Percentiles rank a stretch among this genome's conserved stretches.
Evolutionary conservation across 2,329 filamentous ascomycete genomes (phyloP).

Genomic region (Beauveria brongniartii): DNA sequence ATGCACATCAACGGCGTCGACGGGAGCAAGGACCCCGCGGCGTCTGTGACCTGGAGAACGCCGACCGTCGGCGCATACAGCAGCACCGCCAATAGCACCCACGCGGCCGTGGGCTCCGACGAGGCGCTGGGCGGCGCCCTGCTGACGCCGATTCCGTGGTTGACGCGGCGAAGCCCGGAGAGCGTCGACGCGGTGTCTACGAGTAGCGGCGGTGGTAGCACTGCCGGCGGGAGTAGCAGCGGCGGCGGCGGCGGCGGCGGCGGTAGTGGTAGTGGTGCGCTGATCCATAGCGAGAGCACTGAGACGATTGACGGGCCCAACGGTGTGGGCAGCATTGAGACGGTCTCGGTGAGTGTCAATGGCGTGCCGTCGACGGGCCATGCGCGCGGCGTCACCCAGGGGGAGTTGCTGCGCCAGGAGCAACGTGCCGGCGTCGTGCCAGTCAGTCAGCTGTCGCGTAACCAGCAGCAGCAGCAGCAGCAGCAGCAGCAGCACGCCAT

Average conservation of each 20-base stretch:
- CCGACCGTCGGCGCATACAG: conserved; percentile 23
- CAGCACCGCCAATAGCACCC: not conserved
- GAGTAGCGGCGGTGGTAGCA: conserved; percentile 7
- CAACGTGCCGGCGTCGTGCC: conserved; percentile 75
- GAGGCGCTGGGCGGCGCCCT: conserved; percentile 85
- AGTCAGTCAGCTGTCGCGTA: conserved; percentile 48
- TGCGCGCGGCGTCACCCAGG: conserved; percentile 62
- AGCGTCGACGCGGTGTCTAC: conserved; percentile 17
- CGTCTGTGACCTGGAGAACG: conserved; percentile 39
- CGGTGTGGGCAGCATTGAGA: conserved; percentile 71
- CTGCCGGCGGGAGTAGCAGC: not conserved
- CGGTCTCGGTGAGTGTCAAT: conserved; percentile 68
- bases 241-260: conserved; percentile 18
- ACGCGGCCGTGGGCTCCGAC: conserved; percentile 60
- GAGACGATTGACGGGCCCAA: conserved; percentile 77
- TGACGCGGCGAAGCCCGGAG: conserved; percentile 38
- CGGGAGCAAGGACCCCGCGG: conserved; percentile 32
- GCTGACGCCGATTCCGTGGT: conserved; percentile 90
- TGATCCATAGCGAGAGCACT: conserved; percentile 61
- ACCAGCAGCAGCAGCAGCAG: conserved; percentile 18
- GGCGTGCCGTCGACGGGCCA: conserved; percentile 49
- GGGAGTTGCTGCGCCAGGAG: conserved; percentile 78
- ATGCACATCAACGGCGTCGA: conserved; percentile 54
- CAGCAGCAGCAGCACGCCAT: not conserved
- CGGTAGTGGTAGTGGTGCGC: conserved; percentile 24